Evolutionary conservation across 2,329 filamentous ascomycete genomes (phyloP), one percentile per base, ranked within the genome.

Genomic region (Nothophaeocryptopus gaeumannii): DNA sequence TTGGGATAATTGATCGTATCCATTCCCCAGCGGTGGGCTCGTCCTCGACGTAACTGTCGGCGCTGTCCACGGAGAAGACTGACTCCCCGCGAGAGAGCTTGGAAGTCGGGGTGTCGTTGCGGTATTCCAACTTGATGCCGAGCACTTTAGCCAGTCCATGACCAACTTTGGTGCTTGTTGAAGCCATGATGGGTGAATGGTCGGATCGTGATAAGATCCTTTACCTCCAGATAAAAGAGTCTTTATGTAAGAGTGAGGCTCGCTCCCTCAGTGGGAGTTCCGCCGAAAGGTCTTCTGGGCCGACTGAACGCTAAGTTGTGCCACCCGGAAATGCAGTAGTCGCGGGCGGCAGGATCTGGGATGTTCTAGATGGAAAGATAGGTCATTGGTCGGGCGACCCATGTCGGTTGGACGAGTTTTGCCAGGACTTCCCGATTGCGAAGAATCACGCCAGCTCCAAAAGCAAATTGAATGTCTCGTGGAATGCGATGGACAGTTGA

Each of bases 21-120:
- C 84, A 95, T 64, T 96, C 90, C 5, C 70, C 63, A 0, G 83
- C 81, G 3, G 83, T 88, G 0, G 93, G 92, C 53, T 89, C 86
- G 14, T 86, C 78, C 66, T 99, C 92, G 47, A 93, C 77, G 66
- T 95, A 97, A 40, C 81, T 85, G 59, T 92, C 86, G 36, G 83
- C 80, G 1, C 84, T 89, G 37, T 80, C 79, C 32, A 81, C 76
- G 0, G 90, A 93, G 63, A 89, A 83, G 51, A 87, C 78, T 1
- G 89, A 95, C 69, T 93, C 89, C 60, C 88, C 88, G 39, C 86
- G 78, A 10, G 85, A 86, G 44, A 89, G 77, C 39, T 83, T 79
- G 5, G 54, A 51, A 46, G 72, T 70, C 32, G 73, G 72, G 35
- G 75, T 71, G 47, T 79, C 77, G 52, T 91, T 79, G 37, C 81